Conservation (phyloP, 345 rosid species). For the Raphanus sativus region DNA sequence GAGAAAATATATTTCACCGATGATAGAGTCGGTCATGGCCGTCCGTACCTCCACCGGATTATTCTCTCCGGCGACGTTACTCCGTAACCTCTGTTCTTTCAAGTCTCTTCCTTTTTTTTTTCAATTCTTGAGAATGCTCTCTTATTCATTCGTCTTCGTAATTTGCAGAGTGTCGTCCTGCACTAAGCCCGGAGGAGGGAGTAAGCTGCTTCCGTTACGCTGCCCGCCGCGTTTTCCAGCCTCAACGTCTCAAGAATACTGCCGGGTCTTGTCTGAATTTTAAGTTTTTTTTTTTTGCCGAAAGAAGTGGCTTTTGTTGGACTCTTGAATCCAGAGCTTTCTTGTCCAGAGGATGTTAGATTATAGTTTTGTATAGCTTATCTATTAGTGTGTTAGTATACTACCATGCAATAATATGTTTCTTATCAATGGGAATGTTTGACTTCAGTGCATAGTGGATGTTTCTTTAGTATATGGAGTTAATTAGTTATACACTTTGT, state of each 20-base stretch:
- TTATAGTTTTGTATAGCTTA: background rate
- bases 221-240: slow-evolving; percentile 43
- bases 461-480: background rate
- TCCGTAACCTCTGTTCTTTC: slow-evolving; percentile 40
- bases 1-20: slow-evolving; percentile 25
- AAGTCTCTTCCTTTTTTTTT: background rate
- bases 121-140: background rate
- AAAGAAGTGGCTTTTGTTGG: background rate
- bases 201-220: slow-evolving; percentile 41
- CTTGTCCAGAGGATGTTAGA: background rate
- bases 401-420: background rate
- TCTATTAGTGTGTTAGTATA: background rate
- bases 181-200: slow-evolving; percentile 49
- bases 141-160: background rate
- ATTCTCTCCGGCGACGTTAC: slow-evolving; percentile 50
- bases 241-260: slow-evolving; percentile 43
- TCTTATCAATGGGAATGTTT: slow-evolving; percentile 16
- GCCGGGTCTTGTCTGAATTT: slow-evolving; percentile 44
- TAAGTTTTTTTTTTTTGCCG: background rate
- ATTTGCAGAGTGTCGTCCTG: slow-evolving; percentile 53
- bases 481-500: background rate
- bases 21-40: slow-evolving; percentile 67
- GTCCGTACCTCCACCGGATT: slow-evolving; percentile 61
- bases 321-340: background rate
- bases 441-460: background rate